A percentile compares a stretch with the other conserved stretches of the same genome.
phyloP scores from a whole-genome alignment of 345 rosid species.

The Triadica sebifera region DNA sequence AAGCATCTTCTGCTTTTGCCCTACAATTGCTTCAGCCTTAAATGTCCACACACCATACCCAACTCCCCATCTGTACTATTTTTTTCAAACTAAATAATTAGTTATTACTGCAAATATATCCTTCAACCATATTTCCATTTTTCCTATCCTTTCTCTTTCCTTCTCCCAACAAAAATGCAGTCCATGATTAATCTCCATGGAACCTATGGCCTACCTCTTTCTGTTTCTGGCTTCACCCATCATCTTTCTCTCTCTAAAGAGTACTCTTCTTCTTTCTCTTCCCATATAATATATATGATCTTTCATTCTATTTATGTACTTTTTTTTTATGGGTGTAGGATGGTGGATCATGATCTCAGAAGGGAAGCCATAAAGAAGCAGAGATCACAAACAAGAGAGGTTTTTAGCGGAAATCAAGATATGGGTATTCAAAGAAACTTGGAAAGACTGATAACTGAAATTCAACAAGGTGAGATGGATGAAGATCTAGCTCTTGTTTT shows the following conservation, averaged over 20 bases:
- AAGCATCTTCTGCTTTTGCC: too few relatives aligned
- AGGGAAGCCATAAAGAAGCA: slow-evolving; percentile 44
- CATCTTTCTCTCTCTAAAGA: slow-evolving; percentile 39
- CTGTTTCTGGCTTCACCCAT: slow-evolving; percentile 42
- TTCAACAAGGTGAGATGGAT: slow-evolving; percentile 22
- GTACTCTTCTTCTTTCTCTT: slow-evolving; percentile 19
- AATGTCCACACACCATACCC: too few relatives aligned
- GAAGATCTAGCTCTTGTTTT: slow-evolving; percentile 37
- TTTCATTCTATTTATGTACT: not conserved
- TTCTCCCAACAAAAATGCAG: slow-evolving; percentile 27
- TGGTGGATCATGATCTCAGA: slow-evolving; percentile 58
- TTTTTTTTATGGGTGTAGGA: slow-evolving; percentile 23
- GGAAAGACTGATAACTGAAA: slow-evolving; percentile 9
- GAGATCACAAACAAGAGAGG: slow-evolving; percentile 21
- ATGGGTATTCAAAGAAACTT: slow-evolving; percentile 22
- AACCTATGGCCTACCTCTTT: slow-evolving; percentile 52
- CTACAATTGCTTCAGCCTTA: too few relatives aligned
- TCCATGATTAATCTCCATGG: slow-evolving; percentile 45
- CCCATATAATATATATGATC: not conserved
- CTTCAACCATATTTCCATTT: not conserved
- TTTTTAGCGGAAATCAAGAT: slow-evolving; percentile 25
- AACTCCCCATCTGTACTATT: too few relatives aligned
- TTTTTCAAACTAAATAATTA: too few relatives aligned
- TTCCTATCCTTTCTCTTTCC: not conserved
- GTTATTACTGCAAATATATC: too few relatives aligned